Percentiles rank a stretch among this genome's conserved stretches.
phyloP scores from a whole-genome alignment of 495 filamentous ascomycete genomes.

The Aspergillus olivimuriae region DNA sequence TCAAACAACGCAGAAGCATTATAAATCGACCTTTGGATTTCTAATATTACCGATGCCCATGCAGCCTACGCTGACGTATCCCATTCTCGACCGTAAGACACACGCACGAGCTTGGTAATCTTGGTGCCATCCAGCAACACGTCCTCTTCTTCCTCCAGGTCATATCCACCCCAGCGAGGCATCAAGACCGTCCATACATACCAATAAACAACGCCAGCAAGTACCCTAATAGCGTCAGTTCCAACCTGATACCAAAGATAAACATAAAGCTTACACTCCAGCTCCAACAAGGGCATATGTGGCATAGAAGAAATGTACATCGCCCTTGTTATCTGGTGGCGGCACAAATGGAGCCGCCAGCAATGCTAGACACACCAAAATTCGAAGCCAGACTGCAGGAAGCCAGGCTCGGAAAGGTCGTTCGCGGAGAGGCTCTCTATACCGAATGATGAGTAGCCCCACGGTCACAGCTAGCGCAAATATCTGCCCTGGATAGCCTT shows the following conservation, averaged over 20 bases:
- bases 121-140: constrained; percentile 54
- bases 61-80: no score
- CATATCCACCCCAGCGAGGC: constrained; percentile 53
- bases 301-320: constrained; percentile 59
- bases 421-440: constrained; percentile 51
- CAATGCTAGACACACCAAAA: constrained; percentile 26
- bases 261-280: constrained; percentile 50
- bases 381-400: constrained; percentile 35
- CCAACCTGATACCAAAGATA: neutral
- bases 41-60: neutral
- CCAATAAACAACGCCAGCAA: constrained; percentile 63
- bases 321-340: constrained; percentile 42
- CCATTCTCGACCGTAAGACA: no score
- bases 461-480: constrained; percentile 52
- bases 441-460: constrained; percentile 57
- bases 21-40: neutral
- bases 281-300: constrained; percentile 69
- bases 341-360: constrained; percentile 34
- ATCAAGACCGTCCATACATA: constrained; percentile 61
- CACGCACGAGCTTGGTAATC: constrained; percentile 48
- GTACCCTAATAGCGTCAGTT: constrained; percentile 37
- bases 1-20: neutral
- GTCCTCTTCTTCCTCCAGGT: constrained; percentile 51
- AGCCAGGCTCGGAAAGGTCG: constrained; percentile 67
- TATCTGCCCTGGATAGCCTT: constrained; percentile 62